These are phyloP conservation scores for Pharus latifolius DNA, from an alignment of 176 grass and related monocot species.

Conservation along the genomic window DNA sequence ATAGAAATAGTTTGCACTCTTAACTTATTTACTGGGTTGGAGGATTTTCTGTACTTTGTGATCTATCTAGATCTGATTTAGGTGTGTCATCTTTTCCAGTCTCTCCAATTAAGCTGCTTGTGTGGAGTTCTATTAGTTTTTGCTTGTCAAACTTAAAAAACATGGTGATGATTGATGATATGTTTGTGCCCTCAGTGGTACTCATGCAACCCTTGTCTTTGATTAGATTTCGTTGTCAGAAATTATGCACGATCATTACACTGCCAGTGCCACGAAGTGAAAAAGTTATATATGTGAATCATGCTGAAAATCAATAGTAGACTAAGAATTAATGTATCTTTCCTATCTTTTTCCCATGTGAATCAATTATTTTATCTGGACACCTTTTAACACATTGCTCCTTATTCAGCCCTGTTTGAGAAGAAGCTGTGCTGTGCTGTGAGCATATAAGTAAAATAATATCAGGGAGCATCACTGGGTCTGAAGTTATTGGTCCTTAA, in stretches of 20 bases:
- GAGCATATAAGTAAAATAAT: neutral
- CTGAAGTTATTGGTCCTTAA: neutral
- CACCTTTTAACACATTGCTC: neutral
- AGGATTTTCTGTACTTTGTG: too few relatives aligned
- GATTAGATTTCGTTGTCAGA: neutral
- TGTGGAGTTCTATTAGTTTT: neutral
- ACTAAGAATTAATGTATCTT: neutral
- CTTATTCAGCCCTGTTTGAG: slow-evolving; percentile 2
- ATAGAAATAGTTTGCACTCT: neutral
- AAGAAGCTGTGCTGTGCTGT: neutral
- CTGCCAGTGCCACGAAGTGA: too few relatives aligned
- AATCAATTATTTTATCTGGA: neutral
- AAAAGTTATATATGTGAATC: neutral
- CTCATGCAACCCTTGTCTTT: neutral
- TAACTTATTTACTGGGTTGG: too few relatives aligned
- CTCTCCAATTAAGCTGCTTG: neutral
- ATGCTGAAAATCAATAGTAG: neutral
- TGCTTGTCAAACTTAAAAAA: neutral
- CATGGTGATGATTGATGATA: neutral
- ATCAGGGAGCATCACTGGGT: neutral
- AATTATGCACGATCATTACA: neutral
- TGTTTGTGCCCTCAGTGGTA: neutral
- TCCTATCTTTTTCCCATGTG: neutral
- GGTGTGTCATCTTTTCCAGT: neutral
- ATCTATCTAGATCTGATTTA: neutral